phyloP scores from a whole-genome alignment of 2,329 filamentous ascomycete species.

The Aspergillus uvarum region DNA sequence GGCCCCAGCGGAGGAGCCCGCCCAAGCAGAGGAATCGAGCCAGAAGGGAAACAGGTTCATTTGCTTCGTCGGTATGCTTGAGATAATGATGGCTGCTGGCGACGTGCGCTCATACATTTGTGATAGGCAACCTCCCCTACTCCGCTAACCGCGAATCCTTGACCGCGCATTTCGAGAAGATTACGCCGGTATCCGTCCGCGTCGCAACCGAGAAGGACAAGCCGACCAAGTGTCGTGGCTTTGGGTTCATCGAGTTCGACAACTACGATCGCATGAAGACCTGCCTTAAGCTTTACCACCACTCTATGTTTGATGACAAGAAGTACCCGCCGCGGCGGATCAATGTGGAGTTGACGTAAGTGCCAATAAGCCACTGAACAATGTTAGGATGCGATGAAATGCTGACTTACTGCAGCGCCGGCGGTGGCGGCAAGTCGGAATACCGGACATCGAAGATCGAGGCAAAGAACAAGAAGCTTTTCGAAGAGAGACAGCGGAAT shows the following conservation, averaged over 20 bases:
- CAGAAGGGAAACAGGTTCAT: conserved; percentile 63
- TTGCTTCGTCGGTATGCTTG: conserved; percentile 66
- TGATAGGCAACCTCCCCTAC: conserved; percentile 80
- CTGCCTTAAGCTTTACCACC: conserved; percentile 86
- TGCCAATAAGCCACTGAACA: conserved; percentile 19
- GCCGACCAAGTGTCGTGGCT: conserved; percentile 67
- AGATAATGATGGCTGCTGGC: background rate
- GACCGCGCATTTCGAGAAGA: conserved; percentile 71
- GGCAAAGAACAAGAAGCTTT: conserved; percentile 81
- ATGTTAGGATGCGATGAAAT: background rate
- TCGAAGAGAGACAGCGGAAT: conserved; percentile 62
- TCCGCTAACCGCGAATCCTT: conserved; percentile 71
- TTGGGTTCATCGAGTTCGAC: conserved; percentile 87
- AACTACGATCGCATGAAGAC: conserved; percentile 88
- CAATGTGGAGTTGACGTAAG: conserved; percentile 87
- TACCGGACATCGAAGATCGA: conserved; percentile 73
- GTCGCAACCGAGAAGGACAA: conserved; percentile 68
- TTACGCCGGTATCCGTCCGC: conserved; percentile 69
- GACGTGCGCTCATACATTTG: background rate
- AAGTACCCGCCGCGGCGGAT: conserved; percentile 67
- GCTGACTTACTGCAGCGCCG: conserved; percentile 57
- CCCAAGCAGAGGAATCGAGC: conserved; percentile 19
- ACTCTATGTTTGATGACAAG: conserved; percentile 68
- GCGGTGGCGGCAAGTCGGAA: conserved; percentile 75
- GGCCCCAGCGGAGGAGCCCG: conserved; percentile 18